Percentiles rank a stretch among this genome's conserved stretches.
Evolutionary conservation across 2,329 filamentous ascomycete species (phyloP).

Genomic region (Aspergillus pseudoterreus): DNA sequence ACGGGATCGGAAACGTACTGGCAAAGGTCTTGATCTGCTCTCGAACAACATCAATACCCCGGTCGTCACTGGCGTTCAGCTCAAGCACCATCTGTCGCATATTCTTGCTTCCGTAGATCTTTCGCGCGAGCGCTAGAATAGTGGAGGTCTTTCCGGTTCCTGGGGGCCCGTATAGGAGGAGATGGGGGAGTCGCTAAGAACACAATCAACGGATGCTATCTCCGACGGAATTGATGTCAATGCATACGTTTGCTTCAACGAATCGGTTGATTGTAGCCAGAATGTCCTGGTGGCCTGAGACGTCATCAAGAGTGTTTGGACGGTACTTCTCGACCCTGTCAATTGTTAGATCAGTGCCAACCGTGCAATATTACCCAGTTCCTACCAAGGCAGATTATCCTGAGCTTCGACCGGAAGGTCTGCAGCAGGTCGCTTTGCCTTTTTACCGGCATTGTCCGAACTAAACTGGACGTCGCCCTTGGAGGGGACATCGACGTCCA

Average conservation of each 20-base stretch:
- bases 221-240: background rate
- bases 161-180: constrained; percentile 92
- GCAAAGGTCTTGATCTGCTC: constrained; percentile 99
- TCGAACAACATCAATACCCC: constrained; percentile 94
- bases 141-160: constrained; percentile 98
- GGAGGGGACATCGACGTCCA: constrained; percentile 61
- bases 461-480: constrained; percentile 63
- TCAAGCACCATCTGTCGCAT: constrained; percentile 98
- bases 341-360: constrained; percentile 13
- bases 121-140: constrained; percentile 83
- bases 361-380: background rate
- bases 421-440: constrained; percentile 87
- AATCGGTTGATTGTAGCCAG: constrained; percentile 97
- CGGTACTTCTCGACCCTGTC: constrained; percentile 93
- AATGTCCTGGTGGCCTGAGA: constrained; percentile 96
- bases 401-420: constrained; percentile 92
- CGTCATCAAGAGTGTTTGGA: constrained; percentile 81
- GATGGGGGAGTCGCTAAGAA: constrained; percentile 73
- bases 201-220: background rate
- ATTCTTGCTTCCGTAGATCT: constrained; percentile 88
- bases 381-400: constrained; percentile 86
- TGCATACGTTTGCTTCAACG: constrained; percentile 74
- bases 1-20: constrained; percentile 44
- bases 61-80: constrained; percentile 93
- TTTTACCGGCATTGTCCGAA: constrained; percentile 64